Evolutionary conservation across 768 basidiomycete species (phyloP).

Genomic region (Megacollybia marginata): DNA sequence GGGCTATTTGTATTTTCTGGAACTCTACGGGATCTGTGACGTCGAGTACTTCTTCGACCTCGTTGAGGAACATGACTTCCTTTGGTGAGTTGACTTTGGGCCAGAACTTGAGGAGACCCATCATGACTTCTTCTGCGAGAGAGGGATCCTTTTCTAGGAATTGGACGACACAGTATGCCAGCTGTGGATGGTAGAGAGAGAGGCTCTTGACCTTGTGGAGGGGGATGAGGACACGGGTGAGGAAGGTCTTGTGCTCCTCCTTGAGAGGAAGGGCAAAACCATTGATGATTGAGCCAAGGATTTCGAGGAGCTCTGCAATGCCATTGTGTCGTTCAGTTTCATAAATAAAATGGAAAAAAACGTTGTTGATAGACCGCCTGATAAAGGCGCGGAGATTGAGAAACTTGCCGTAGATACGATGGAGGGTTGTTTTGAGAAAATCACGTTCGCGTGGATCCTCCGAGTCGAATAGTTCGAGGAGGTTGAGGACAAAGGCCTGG

Average conservation of each 20-base stretch:
- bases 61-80: constrained; percentile 99
- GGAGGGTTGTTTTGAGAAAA: constrained; percentile 97
- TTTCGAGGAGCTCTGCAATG: constrained; percentile 96
- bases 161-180: constrained; percentile 98
- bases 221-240: constrained; percentile 89
- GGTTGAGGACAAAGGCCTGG: constrained; percentile 89
- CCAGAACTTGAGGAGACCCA: constrained; percentile 96
- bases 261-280: constrained; percentile 97
- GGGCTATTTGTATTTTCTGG: constrained; percentile 85
- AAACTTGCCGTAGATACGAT: constrained; percentile 99
- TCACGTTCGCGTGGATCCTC: constrained; percentile 99
- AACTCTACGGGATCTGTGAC: constrained; percentile 97
- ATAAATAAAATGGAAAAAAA: constrained; percentile 98
- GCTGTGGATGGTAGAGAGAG: constrained; percentile 98
- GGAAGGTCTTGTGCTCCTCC: constrained; percentile 97
- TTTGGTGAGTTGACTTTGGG: constrained; percentile 99
- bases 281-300: constrained; percentile 98
- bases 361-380: constrained; percentile 97
- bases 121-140: constrained; percentile 91
- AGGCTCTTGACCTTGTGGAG: constrained; percentile 97
- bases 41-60: constrained; percentile 97
- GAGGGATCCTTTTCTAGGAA: constrained; percentile 94
- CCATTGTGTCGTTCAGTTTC: constrained; percentile 99
- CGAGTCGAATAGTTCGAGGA: constrained; percentile 96
- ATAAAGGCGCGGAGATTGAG: constrained; percentile 98